These are phyloP conservation scores for Neonothopanus nambi DNA, from an alignment of 1,284 basidiomycete species.

Conservation along the genomic window DNA sequence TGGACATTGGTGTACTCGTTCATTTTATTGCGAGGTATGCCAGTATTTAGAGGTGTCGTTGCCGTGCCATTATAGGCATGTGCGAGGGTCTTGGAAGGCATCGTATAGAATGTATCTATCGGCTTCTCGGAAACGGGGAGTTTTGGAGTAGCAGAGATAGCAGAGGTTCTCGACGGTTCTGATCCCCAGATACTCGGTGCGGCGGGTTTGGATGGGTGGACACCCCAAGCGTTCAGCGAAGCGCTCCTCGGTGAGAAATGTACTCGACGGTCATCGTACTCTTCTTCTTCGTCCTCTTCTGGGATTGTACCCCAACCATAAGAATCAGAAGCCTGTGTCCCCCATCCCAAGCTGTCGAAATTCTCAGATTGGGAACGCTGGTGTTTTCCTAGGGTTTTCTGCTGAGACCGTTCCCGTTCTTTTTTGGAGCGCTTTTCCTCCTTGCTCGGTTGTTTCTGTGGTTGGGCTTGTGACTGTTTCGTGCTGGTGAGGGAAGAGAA, in stretches of 20 bases:
- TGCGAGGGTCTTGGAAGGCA: conserved; percentile 61
- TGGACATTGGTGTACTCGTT: conserved; percentile 45
- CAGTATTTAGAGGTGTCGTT: conserved; percentile 44
- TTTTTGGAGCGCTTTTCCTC: conserved; percentile 11
- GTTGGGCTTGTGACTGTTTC: neutral
- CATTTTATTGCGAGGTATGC: conserved; percentile 42
- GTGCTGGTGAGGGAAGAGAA: neutral
- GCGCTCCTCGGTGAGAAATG: conserved; percentile 13
- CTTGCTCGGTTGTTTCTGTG: conserved; percentile 16
- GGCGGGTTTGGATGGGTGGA: neutral
- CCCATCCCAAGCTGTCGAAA: conserved; percentile 10
- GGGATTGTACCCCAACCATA: conserved; percentile 20
- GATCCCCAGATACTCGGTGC: neutral
- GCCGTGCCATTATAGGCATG: conserved; percentile 56
- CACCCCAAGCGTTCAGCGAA: neutral
- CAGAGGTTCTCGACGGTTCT: neutral
- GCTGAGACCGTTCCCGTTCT: conserved; percentile 10
- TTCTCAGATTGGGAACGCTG: conserved; percentile 15
- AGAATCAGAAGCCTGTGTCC: neutral
- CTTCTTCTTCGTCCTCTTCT: conserved; percentile 21
- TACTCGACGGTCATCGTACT: conserved; percentile 18
- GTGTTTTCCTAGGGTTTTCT: conserved; percentile 10
- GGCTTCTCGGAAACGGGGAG: conserved; percentile 11
- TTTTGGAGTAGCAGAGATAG: conserved; percentile 2
- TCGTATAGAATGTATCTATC: conserved; percentile 33